Base-by-base conservation (phyloP, 1,284 basidiomycete genomes). In the Fomitopsis palustris region DNA sequence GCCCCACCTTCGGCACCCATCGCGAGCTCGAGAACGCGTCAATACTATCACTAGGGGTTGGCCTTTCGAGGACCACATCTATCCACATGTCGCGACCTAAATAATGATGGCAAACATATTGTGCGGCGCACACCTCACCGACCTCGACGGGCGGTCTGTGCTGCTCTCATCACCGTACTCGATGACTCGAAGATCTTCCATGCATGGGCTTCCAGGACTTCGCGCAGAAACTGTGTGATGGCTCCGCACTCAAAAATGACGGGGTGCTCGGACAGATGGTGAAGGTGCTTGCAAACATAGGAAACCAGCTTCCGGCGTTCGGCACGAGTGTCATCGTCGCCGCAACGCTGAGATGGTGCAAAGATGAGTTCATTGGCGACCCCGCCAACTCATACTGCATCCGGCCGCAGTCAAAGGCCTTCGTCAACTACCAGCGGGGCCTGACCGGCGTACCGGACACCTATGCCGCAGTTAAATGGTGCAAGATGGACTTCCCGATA, bases 131-230 rank as follows among this genome's bases (percentile, higher is more conserved):
- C 45, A 60, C 10, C 16, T 53, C 39, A 16, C 9, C 31, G 29
- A 37, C 35, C 8, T 60, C n/a, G 49, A 53, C 1, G 23, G 47
- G 54, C 58, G 8, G 17, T 55, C 6, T 59, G 41, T 23, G 51
- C 53, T 21, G 53, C 58, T 2, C 6, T 55, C 7, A n/a, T 42
- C 8, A 38, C 49, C 10, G 16, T 14, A 7, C 1, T 60, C 31
- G 54, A 55, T 29, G 38, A 47, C 19, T 47, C 54, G 7, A 39
- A 17, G 1, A 25, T 41, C 12, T 35, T 42, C 29, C n/a, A 55
- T 14, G 19, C 43, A 2, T 3, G 1, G 27, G 21, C 6, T 38
- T 47, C 12, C 12, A 23, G 14, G 27, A 29, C n/a, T 56, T 53
- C 27, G 21, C 23, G 14, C 47, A 21, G 23, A 41, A 8, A n/a